Evolutionary conservation across 495 filamentous ascomycete genomes (phyloP).

Genomic region (Aspergillus hancockii): DNA sequence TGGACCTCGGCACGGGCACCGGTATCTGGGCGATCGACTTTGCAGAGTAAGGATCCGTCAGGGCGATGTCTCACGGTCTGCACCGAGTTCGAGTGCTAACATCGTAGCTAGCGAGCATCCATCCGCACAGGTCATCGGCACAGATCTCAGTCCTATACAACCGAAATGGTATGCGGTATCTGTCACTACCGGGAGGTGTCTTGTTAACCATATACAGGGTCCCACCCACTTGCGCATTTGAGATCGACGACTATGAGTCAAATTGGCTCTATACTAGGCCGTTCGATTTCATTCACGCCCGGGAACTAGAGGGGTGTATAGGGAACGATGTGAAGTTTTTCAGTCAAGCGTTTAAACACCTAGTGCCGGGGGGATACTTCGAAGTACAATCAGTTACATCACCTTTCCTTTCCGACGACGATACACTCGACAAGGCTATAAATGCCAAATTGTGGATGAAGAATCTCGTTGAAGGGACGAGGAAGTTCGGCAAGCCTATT

Average conservation of each 20-base stretch:
- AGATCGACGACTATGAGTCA: background rate
- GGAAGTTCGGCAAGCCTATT: background rate
- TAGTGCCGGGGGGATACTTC: background rate
- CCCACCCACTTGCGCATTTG: background rate
- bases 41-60: background rate
- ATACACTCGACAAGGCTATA: background rate
- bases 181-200: background rate
- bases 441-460: background rate
- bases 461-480: background rate
- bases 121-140: background rate
- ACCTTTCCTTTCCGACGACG: background rate
- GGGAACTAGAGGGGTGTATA: background rate
- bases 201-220: background rate
- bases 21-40: conserved; percentile 2
- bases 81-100: background rate
- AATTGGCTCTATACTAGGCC: background rate
- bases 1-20: background rate
- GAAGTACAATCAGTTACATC: background rate
- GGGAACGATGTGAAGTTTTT: background rate
- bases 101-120: background rate
- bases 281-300: conserved; percentile 1
- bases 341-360: background rate
- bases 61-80: too few species aligned
- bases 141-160: background rate
- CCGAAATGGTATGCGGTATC: background rate